Percentiles rank a stretch among this genome's conserved stretches.
These are phyloP conservation scores for Hypoxylon sp. DNA, from an alignment of 2,329 filamentous ascomycete species.

Conservation along the genomic window DNA sequence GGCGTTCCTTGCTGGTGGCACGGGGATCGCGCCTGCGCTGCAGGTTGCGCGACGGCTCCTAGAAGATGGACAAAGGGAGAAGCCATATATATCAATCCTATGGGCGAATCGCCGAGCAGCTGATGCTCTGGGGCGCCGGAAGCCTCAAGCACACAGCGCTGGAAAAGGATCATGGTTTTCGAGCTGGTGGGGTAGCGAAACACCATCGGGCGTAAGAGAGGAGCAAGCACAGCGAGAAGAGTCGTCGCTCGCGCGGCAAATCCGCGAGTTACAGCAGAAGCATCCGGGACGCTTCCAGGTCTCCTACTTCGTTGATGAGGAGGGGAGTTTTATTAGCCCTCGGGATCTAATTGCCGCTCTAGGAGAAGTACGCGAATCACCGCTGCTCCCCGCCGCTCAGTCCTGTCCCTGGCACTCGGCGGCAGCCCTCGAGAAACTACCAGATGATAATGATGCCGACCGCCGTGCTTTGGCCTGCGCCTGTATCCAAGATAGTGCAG, in stretches of 20 bases:
- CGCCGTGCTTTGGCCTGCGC: slow-evolving; percentile 42
- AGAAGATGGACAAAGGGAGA: slow-evolving; percentile 47
- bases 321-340: slow-evolving; percentile 75
- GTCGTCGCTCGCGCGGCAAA: slow-evolving; percentile 59
- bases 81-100: slow-evolving; percentile 76
- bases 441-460: slow-evolving; percentile 50
- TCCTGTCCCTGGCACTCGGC: slow-evolving; percentile 52
- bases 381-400: slow-evolving; percentile 41
- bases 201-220: slow-evolving; percentile 43
- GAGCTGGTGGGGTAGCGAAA: slow-evolving; percentile 9
- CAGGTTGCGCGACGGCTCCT: slow-evolving; percentile 80
- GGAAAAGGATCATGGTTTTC: slow-evolving; percentile 4
- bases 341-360: slow-evolving; percentile 61
- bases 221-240: slow-evolving; percentile 33
- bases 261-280: slow-evolving; percentile 72
- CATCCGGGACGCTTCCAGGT: slow-evolving; percentile 73
- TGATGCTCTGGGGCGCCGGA: slow-evolving; percentile 72
- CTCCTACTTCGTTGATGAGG: slow-evolving; percentile 86
- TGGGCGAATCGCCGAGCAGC: slow-evolving; percentile 82
- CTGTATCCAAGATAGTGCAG: slow-evolving; percentile 49
- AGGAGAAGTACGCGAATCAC: neutral
- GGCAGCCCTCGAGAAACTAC: slow-evolving; percentile 41
- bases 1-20: slow-evolving; percentile 91
- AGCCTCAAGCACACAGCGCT: neutral
- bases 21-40: slow-evolving; percentile 90